Evolutionary conservation across 164 flowering plant species (phyloP).

Genomic region (Santalum album): DNA sequence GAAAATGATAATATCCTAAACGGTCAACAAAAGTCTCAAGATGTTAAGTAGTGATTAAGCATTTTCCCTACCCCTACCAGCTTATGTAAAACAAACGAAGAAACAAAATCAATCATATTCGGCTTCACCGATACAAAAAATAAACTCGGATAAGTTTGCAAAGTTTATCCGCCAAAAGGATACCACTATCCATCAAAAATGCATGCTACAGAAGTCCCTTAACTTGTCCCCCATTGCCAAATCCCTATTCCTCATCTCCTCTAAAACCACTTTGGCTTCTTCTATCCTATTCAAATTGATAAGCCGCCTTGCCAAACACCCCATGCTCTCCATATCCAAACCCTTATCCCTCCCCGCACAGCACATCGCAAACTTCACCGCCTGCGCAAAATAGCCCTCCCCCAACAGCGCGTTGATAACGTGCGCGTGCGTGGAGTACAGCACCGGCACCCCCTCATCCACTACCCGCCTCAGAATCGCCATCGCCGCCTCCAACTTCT

Average conservation of each 20-base stretch:
- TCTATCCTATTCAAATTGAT: conserved; percentile 21
- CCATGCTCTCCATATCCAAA: conserved; percentile 40
- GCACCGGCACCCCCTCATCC: conserved; percentile 35
- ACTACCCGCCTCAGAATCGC: conserved; percentile 45
- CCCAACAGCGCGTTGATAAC: conserved; percentile 37
- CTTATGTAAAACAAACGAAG: too few species aligned
- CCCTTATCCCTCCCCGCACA: conserved; percentile 28
- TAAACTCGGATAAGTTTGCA: too few species aligned
- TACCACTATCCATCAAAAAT: too few species aligned
- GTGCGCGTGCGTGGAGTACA: conserved; percentile 33
- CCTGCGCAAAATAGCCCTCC: conserved; percentile 31
- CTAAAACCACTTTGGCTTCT: conserved; percentile 37
- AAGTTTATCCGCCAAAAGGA: too few species aligned
- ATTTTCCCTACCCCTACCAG: too few species aligned
- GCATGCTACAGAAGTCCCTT: conserved; percentile 8
- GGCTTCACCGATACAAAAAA: too few species aligned
- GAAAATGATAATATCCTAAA: too few species aligned
- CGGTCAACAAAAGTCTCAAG: too few species aligned
- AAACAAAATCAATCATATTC: too few species aligned
- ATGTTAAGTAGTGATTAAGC: too few species aligned
- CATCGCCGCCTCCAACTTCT: conserved; percentile 47
- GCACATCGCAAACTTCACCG: conserved; percentile 44
- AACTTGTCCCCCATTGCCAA: conserved; percentile 27
- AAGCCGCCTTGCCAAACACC: conserved; percentile 31
- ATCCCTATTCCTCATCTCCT: conserved; percentile 40